These are phyloP conservation scores for Apiospora aurea DNA, from an alignment of 2,329 filamentous ascomycete genomes.

Conservation along the genomic window DNA sequence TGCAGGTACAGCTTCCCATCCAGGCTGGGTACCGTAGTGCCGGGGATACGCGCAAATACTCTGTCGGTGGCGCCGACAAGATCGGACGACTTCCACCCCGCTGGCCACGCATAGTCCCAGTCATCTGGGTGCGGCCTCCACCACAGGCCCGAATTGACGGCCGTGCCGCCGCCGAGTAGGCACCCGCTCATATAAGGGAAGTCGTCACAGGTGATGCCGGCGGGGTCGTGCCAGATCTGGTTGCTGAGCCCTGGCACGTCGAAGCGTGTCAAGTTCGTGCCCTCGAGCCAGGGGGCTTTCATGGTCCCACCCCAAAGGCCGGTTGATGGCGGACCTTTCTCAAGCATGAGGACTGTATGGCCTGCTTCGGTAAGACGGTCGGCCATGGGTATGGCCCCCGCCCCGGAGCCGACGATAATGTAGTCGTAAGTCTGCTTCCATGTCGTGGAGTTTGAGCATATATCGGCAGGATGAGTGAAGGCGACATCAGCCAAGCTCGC, in stretches of 20 bases:
- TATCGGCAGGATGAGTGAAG: background rate
- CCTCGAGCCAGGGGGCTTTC: conserved; percentile 67
- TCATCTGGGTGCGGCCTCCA: conserved; percentile 71
- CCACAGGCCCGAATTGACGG: conserved; percentile 73
- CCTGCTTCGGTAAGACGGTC: conserved; percentile 69
- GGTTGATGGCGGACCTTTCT: conserved; percentile 67
- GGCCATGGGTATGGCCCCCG: conserved; percentile 65
- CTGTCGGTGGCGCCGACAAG: conserved; percentile 65
- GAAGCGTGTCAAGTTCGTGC: conserved; percentile 71
- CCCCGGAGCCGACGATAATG: conserved; percentile 66
- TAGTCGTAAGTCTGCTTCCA: conserved; percentile 62
- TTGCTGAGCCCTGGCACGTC: conserved; percentile 77
- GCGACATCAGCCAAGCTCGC: background rate
- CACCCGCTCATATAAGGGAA: conserved; percentile 78
- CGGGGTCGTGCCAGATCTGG: conserved; percentile 70
- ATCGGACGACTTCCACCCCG: conserved; percentile 73
- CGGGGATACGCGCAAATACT: conserved; percentile 74
- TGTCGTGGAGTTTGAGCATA: conserved; percentile 31
- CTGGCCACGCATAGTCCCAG: conserved; percentile 76
- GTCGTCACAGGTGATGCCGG: conserved; percentile 71
- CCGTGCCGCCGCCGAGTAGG: conserved; percentile 71
- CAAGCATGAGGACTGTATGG: conserved; percentile 69
- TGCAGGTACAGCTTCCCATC: conserved; percentile 74
- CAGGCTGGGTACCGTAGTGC: conserved; percentile 69
- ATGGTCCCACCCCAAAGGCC: conserved; percentile 70